A percentile compares a stretch with the other conserved stretches of the same genome.
phyloP scores from a whole-genome alignment of 2,329 filamentous ascomycete genomes.

The Penicillium nordicum region DNA sequence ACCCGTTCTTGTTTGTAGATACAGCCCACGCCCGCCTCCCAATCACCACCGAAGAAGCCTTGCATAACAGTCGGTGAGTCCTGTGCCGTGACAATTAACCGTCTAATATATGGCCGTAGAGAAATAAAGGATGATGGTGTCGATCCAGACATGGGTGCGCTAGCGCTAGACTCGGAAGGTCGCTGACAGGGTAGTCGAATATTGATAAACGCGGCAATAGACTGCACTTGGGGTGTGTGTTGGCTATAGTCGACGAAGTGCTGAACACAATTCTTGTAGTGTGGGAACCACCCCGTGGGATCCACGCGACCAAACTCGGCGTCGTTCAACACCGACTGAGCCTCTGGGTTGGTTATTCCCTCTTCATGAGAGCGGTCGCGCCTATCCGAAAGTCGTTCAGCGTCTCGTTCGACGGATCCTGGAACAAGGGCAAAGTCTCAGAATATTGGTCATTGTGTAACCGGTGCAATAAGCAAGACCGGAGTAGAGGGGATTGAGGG shows the following conservation, averaged over 20 bases:
- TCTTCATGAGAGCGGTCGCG: slow-evolving; percentile 15
- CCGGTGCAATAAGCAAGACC: slow-evolving; percentile 30
- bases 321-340: slow-evolving; percentile 11
- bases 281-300: slow-evolving; percentile 86
- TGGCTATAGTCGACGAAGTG: slow-evolving; percentile 91
- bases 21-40: slow-evolving; percentile 71
- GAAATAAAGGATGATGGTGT: slow-evolving; percentile 50
- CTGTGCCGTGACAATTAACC: slow-evolving; percentile 87
- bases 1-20: slow-evolving; percentile 83
- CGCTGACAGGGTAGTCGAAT: slow-evolving; percentile 85
- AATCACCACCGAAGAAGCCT: slow-evolving; percentile 90
- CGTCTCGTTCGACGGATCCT: slow-evolving; percentile 28
- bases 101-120: slow-evolving; percentile 83
- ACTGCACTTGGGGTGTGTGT: slow-evolving; percentile 73
- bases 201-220: slow-evolving; percentile 85
- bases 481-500: neutral
- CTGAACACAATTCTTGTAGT: slow-evolving; percentile 78
- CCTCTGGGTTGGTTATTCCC: slow-evolving; percentile 14
- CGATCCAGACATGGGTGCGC: slow-evolving; percentile 29
- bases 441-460: slow-evolving; percentile 64
- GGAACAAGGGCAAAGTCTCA: slow-evolving; percentile 18
- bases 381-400: slow-evolving; percentile 30
- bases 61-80: slow-evolving; percentile 79
- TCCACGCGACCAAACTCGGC: slow-evolving; percentile 46
- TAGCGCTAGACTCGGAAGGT: slow-evolving; percentile 38